Conservation (phyloP, 441 rosid species). For the Brassica hybrid region DNA sequence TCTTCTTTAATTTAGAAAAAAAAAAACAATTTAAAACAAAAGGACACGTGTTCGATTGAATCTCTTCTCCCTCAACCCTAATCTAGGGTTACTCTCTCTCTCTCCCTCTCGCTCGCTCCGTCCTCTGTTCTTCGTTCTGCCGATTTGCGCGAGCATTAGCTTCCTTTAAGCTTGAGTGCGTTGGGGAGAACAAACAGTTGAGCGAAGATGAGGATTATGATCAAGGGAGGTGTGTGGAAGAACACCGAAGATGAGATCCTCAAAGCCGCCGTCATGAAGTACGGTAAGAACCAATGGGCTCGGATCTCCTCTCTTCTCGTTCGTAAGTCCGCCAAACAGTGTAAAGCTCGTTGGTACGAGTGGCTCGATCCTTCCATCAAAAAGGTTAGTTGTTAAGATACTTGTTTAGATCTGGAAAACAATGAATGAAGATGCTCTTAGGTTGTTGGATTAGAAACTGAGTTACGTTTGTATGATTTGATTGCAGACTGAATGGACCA, state of each 20-base stretch:
- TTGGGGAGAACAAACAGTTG: neutral
- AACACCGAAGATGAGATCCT: slow-evolving; percentile 99
- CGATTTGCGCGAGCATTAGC: slow-evolving; percentile 27
- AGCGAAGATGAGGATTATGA: slow-evolving; percentile 98
- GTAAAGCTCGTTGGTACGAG: slow-evolving; percentile 99
- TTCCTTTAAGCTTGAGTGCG: slow-evolving; percentile 18
- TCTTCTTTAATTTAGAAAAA: neutral
- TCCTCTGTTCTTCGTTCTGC: slow-evolving; percentile 15
- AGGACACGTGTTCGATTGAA: slow-evolving; percentile 19
- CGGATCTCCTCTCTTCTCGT: slow-evolving; percentile 93
- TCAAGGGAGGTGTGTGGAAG: slow-evolving; percentile 99
- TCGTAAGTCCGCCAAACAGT: slow-evolving; percentile 98
- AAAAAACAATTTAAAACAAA: neutral
- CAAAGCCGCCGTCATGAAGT: slow-evolving; percentile 97
- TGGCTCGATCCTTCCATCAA: slow-evolving; percentile 99
- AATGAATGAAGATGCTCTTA: neutral
- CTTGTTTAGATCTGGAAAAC: neutral
- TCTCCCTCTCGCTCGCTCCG: too few species aligned
- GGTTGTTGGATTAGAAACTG: slow-evolving; percentile 13
- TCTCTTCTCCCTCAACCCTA: slow-evolving; percentile 24
- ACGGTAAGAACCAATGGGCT: slow-evolving; percentile 99
- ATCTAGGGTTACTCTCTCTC: slow-evolving; percentile 35
- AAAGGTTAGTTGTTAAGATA: slow-evolving; percentile 47
- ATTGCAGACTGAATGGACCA: slow-evolving; percentile 94
- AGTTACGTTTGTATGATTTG: slow-evolving; percentile 18